Evolutionary conservation across 305 asterid genomes (phyloP).

Genomic region (Nicotiana rustica): DNA sequence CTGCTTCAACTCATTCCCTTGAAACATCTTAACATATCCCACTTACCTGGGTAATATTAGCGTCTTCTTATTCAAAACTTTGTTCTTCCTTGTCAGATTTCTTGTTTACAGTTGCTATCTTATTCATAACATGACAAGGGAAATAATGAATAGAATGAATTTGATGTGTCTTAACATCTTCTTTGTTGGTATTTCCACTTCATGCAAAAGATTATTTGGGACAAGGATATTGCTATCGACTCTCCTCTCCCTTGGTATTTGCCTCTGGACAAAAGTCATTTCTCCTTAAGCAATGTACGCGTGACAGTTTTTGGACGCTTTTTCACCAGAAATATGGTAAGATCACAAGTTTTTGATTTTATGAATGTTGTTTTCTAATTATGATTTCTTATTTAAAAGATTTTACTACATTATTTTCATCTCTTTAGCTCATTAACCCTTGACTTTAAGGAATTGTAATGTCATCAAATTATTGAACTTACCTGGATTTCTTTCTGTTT

Average conservation of each 20-base stretch:
- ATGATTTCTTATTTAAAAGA: neutral
- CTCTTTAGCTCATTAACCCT: neutral
- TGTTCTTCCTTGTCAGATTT: neutral
- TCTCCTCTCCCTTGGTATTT: constrained; percentile 33
- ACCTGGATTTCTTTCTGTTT: constrained; percentile 9
- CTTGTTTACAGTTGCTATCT: neutral
- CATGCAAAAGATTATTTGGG: constrained; percentile 33
- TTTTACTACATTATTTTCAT: neutral
- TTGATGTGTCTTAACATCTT: constrained; percentile 1
- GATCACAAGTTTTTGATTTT: neutral
- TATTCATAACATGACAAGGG: neutral
- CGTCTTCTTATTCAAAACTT: neutral
- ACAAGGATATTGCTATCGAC: constrained; percentile 26
- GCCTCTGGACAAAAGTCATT: constrained; percentile 32
- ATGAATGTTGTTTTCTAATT: neutral
- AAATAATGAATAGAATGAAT: neutral
- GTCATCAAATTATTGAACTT: neutral
- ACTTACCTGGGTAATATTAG: neutral
- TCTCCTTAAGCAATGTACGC: constrained; percentile 25
- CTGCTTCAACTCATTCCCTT: neutral
- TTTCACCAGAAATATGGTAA: constrained; percentile 37
- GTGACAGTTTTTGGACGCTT: constrained; percentile 32
- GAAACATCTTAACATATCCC: neutral
- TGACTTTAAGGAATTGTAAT: neutral
- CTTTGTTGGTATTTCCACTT: constrained; percentile 8